phyloP scores from a whole-genome alignment of 495 filamentous ascomycete genomes.

The Xylaria sp. region DNA sequence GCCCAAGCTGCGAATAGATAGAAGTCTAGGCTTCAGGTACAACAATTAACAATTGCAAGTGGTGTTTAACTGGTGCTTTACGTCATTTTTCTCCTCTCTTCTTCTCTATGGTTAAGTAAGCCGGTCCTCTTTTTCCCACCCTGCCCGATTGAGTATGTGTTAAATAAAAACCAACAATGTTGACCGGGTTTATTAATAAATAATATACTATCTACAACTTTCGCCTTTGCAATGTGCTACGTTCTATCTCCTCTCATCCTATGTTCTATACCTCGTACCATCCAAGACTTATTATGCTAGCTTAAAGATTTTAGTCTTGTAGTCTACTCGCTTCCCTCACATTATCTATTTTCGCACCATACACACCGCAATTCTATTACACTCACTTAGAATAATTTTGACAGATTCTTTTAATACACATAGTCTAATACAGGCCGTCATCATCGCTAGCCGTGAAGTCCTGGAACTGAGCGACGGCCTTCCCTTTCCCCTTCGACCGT shows the following conservation, averaged over 20 bases:
- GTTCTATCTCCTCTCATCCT: background rate
- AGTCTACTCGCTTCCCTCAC: background rate
- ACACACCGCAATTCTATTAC: background rate
- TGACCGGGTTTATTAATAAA: no score
- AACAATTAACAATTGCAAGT: no score
- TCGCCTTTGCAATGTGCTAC: background rate
- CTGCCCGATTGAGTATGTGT: no score
- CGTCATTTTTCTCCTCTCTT: no score
- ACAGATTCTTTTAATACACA: background rate
- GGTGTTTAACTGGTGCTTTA: no score
- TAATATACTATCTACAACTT: no score
- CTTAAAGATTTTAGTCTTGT: background rate
- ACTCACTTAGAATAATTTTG: background rate
- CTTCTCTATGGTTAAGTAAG: no score
- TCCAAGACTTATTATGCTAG: background rate
- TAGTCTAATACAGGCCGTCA: constrained; percentile 38
- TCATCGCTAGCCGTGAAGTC: constrained; percentile 46
- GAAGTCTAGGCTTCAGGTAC: background rate
- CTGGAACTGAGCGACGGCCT: constrained; percentile 47
- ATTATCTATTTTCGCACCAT: background rate
- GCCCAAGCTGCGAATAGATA: background rate
- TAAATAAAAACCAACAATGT: no score
- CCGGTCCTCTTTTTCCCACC: no score
- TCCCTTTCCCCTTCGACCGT: constrained; percentile 58
- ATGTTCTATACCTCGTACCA: background rate